Evolutionary conservation across 352 stramenopile species (phyloP).

Genomic region (Phytophthora brassicae): DNA sequence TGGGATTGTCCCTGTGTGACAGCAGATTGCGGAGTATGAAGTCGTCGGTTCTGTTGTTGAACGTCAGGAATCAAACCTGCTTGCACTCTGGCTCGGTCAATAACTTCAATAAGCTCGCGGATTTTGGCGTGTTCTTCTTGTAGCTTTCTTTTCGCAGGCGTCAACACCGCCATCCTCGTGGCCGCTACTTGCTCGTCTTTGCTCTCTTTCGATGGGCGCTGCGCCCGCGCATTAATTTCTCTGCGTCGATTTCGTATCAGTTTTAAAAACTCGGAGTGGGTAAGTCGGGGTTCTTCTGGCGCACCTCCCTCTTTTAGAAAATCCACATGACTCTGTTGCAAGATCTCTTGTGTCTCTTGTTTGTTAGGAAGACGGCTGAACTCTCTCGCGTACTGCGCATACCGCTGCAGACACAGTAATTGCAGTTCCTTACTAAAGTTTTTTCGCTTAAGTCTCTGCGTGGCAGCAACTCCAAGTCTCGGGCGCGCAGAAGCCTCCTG

Average conservation of each 20-base stretch:
- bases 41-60: slow-evolving; percentile 27
- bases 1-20: slow-evolving; percentile 1
- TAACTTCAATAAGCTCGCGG: slow-evolving; percentile 58
- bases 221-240: slow-evolving; percentile 50
- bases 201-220: slow-evolving; percentile 20
- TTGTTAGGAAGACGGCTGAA: slow-evolving; percentile 46
- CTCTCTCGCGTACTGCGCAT: slow-evolving; percentile 43
- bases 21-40: slow-evolving; percentile 1
- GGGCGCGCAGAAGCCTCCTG: slow-evolving; percentile 12
- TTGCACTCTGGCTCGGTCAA: slow-evolving; percentile 50
- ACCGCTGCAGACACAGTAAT: slow-evolving; percentile 57
- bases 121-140: slow-evolving; percentile 60
- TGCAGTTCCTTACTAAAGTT: slow-evolving; percentile 76
- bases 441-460: slow-evolving; percentile 54
- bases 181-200: slow-evolving; percentile 9
- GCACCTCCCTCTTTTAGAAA: slow-evolving; percentile 56
- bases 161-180: slow-evolving; percentile 21
- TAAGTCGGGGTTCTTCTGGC: slow-evolving; percentile 48
- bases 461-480: slow-evolving; percentile 1
- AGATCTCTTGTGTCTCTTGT: slow-evolving; percentile 46
- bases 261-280: slow-evolving; percentile 63
- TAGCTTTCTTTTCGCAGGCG: slow-evolving; percentile 50
- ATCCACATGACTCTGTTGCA: slow-evolving; percentile 55
- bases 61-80: slow-evolving; percentile 26
- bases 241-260: slow-evolving; percentile 67